A percentile compares a stretch with the other conserved stretches of the same genome.
Conservation (phyloP, 768 basidiomycete species). For the Amanita jacksonii region DNA sequence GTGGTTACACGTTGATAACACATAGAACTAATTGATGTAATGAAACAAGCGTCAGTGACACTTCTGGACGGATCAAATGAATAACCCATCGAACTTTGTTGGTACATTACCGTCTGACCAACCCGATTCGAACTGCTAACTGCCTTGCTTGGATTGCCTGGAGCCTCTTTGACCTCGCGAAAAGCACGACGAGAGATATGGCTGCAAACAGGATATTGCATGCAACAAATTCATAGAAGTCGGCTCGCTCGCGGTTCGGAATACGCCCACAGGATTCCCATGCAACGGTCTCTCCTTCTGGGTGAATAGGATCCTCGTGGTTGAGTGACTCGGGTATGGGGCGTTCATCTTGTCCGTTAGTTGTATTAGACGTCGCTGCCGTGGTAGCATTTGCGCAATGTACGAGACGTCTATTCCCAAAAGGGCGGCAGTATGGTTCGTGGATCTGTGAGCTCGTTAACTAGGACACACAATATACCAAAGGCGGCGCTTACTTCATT, state of each 20-base stretch:
- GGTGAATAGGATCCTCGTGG: slow-evolving; percentile 10
- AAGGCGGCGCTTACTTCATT: slow-evolving; percentile 39
- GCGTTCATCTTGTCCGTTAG: slow-evolving; percentile 10
- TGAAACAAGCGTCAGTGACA: no score
- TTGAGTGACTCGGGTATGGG: slow-evolving; percentile 12
- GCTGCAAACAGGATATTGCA: slow-evolving; percentile 70
- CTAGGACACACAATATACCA: neutral
- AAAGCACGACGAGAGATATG: slow-evolving; percentile 54
- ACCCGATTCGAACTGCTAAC: slow-evolving; percentile 80
- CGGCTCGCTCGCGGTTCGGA: slow-evolving; percentile 63
- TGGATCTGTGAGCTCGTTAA: slow-evolving; percentile 39
- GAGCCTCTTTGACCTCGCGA: slow-evolving; percentile 58
- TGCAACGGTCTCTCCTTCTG: slow-evolving; percentile 57
- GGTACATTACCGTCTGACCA: slow-evolving; percentile 23
- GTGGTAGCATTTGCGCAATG: slow-evolving; percentile 54
- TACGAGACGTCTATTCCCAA: slow-evolving; percentile 84
- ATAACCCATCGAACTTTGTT: no score
- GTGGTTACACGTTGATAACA: no score
- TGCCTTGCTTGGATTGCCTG: slow-evolving; percentile 70
- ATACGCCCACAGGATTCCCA: slow-evolving; percentile 95
- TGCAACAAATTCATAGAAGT: slow-evolving; percentile 88
- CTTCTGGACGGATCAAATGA: no score
- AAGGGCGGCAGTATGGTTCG: slow-evolving; percentile 92
- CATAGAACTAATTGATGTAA: no score
- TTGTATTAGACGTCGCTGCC: no score